A percentile compares a stretch with the other conserved stretches of the same genome.
Evolutionary conservation across 148 eudicot species (phyloP).

Genomic region (Camellia lanceoleosa): DNA sequence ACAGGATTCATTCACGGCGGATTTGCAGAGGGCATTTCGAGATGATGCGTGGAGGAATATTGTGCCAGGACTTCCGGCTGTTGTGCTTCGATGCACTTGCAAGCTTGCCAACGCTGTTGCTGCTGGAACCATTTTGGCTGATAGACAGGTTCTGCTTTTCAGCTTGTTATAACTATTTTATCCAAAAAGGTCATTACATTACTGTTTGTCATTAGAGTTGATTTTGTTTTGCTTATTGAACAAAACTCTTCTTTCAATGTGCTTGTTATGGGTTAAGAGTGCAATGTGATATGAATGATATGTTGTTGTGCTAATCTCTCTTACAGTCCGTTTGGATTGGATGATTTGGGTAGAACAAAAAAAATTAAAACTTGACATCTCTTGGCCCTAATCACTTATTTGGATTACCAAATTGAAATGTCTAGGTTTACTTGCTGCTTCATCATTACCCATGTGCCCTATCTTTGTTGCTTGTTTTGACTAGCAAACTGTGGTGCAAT

Average conservation of each 20-base stretch:
- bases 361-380: no score
- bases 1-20: slow-evolving; percentile 62
- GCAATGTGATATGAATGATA: neutral
- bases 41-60: slow-evolving; percentile 90
- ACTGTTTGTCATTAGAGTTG: neutral
- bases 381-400: no score
- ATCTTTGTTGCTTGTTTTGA: neutral
- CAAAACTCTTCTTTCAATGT: neutral
- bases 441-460: neutral
- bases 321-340: neutral
- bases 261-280: neutral
- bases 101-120: slow-evolving; percentile 77
- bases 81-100: slow-evolving; percentile 66
- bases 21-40: slow-evolving; percentile 80
- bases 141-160: slow-evolving; percentile 54
- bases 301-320: neutral
- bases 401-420: no score
- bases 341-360: no score
- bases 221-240: neutral
- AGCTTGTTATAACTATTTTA: neutral
- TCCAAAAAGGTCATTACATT: neutral
- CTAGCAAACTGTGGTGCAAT: no score
- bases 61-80: slow-evolving; percentile 71
- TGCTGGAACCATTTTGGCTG: slow-evolving; percentile 63
- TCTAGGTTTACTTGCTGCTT: neutral